Conservation (phyloP, 805 yeast genomes). For the Kazachstania martiniae region DNA sequence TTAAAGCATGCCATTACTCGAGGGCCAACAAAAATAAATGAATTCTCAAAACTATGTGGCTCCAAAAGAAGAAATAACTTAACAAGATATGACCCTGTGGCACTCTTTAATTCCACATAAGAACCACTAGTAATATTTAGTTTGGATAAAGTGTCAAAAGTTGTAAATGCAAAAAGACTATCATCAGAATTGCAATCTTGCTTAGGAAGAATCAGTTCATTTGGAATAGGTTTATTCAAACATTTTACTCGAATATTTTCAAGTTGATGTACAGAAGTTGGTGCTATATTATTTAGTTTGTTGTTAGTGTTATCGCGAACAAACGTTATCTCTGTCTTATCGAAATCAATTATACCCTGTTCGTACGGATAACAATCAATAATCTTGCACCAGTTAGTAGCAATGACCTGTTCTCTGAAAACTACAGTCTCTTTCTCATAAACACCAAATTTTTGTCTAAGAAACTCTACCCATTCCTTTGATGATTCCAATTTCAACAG, state of each 20-base stretch:
- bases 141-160: conserved; percentile 7
- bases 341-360: conserved; percentile 14
- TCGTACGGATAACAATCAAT: conserved; percentile 11
- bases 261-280: background rate
- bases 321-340: conserved; percentile 13
- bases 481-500: conserved; percentile 7
- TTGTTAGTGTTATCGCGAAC: conserved; percentile 6
- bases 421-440: conserved; percentile 8
- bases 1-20: conserved; percentile 14
- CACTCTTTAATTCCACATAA: conserved; percentile 6
- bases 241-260: conserved; percentile 4
- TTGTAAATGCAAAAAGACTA: conserved; percentile 20
- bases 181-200: conserved; percentile 14
- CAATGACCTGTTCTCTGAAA: conserved; percentile 7
- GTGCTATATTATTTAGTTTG: background rate
- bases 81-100: conserved; percentile 3
- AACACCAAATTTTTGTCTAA: conserved; percentile 15
- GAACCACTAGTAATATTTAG: conserved; percentile 20
- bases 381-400: conserved; percentile 13
- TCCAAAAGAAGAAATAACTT: conserved; percentile 14
- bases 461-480: conserved; percentile 12
- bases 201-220: conserved; percentile 8
- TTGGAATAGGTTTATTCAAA: conserved; percentile 9
- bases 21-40: conserved; percentile 16
- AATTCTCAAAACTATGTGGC: conserved; percentile 13